phyloP scores from a whole-genome alignment of 352 stramenopile genomes.

The Plasmopara halstedii region DNA sequence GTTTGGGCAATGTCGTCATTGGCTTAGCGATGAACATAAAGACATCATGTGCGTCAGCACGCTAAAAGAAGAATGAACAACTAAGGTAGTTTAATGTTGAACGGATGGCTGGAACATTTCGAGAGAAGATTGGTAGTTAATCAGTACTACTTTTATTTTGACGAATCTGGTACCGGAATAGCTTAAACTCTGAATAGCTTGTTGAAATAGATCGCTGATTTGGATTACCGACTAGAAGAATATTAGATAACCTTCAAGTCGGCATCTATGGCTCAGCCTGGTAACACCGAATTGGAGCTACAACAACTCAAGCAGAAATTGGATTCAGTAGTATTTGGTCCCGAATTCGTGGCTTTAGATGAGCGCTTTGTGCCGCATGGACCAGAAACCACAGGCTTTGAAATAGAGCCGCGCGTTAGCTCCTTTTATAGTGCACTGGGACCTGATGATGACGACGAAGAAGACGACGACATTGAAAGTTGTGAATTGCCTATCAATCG shows the following conservation, averaged over 20 bases:
- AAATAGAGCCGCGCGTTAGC: constrained; percentile 31
- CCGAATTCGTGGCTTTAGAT: constrained; percentile 40
- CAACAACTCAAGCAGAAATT: constrained; percentile 55
- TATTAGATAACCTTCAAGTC: neutral
- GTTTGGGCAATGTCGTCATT: constrained; percentile 72
- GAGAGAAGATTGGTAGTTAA: constrained; percentile 6
- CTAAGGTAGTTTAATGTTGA: too few species aligned
- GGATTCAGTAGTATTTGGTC: constrained; percentile 46
- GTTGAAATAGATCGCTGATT: constrained; percentile 3
- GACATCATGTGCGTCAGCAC: too few species aligned
- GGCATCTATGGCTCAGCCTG: constrained; percentile 20
- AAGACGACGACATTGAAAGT: constrained; percentile 37
- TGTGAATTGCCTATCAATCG: constrained; percentile 48
- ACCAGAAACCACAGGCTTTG: constrained; percentile 52
- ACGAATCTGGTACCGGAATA: neutral
- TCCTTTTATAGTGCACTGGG: constrained; percentile 26
- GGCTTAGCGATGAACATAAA: constrained; percentile 22
- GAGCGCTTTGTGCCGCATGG: constrained; percentile 64
- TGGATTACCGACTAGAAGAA: neutral
- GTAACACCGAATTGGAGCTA: constrained; percentile 37
- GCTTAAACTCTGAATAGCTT: too few species aligned
- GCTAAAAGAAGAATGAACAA: too few species aligned
- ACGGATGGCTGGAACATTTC: constrained; percentile 7
- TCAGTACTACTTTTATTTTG: neutral
- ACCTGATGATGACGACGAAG: constrained; percentile 20